phyloP scores from a whole-genome alignment of 129 eudicot species.

The Tanacetum coccineum region DNA sequence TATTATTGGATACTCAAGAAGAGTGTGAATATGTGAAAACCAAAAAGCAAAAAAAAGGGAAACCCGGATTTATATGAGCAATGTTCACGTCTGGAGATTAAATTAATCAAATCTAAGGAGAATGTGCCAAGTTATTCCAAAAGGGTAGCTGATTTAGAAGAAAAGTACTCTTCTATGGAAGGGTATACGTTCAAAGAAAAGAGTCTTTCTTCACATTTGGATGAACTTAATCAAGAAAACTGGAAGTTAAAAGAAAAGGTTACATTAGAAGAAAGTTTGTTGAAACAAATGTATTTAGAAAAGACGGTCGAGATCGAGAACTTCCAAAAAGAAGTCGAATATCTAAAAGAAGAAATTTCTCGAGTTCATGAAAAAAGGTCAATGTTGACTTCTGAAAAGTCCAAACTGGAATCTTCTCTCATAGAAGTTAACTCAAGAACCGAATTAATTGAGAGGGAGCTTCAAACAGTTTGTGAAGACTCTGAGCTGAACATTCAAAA shows the following conservation, averaged over 20 bases:
- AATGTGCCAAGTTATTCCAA: conserved; percentile 35
- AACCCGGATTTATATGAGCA: conserved; percentile 37
- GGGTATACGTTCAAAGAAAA: conserved; percentile 48
- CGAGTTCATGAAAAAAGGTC: conserved; percentile 37
- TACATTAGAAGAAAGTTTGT: conserved; percentile 42
- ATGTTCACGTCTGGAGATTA: conserved; percentile 39
- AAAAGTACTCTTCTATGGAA: conserved; percentile 40
- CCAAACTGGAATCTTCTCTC: conserved; percentile 44
- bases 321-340: conserved; percentile 46
- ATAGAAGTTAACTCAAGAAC: conserved; percentile 34
- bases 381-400: conserved; percentile 32
- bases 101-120: conserved; percentile 36
- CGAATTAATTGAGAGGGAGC: conserved; percentile 35
- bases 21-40: conserved; percentile 43
- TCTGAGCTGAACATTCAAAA: conserved; percentile 40
- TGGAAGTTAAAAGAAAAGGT: conserved; percentile 48
- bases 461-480: conserved; percentile 36
- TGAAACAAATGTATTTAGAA: conserved; percentile 52
- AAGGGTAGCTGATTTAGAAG: conserved; percentile 44
- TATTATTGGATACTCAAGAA: conserved; percentile 37
- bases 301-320: conserved; percentile 48
- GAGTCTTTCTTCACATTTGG: conserved; percentile 49
- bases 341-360: conserved; percentile 43
- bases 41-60: conserved; percentile 39
- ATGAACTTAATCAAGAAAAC: conserved; percentile 56